Percentiles rank a stretch among this genome's conserved stretches.
phyloP scores from a whole-genome alignment of 805 yeast genomes.

The Saccharomycopsis sp. region DNA sequence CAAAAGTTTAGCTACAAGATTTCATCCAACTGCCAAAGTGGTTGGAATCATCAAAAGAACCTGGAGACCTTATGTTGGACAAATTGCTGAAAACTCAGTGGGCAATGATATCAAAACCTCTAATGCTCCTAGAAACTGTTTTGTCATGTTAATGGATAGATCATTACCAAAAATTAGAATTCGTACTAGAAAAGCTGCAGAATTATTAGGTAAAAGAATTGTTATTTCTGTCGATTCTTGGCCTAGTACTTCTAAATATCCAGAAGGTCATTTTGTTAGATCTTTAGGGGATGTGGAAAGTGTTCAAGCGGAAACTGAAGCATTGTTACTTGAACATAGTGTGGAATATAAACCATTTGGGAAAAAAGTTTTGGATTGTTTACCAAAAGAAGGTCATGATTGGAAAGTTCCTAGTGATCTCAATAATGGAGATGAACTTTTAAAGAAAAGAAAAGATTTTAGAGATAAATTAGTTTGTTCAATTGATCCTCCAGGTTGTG shows the following conservation, averaged over 20 bases:
- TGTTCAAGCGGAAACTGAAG: conserved; percentile 93
- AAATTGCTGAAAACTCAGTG: conserved; percentile 69
- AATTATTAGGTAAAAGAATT: conserved; percentile 78
- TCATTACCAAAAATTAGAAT: conserved; percentile 81
- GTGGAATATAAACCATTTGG: conserved; percentile 96
- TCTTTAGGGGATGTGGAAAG: conserved; percentile 84
- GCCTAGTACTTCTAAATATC: conserved; percentile 75
- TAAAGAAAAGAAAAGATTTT: conserved; percentile 63
- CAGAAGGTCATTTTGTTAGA: conserved; percentile 92
- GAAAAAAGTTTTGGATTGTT: conserved; percentile 80
- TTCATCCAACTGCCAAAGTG: conserved; percentile 89
- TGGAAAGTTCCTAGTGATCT: conserved; percentile 79
- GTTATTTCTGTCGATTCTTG: conserved; percentile 90
- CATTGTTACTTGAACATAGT: conserved; percentile 85
- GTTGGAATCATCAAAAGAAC: conserved; percentile 84
- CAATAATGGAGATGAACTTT: conserved; percentile 34
- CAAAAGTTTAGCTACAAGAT: conserved; percentile 34
- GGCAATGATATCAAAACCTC: conserved; percentile 35
- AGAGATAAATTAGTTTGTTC: conserved; percentile 87
- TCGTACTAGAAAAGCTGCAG: conserved; percentile 75
- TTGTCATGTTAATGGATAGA: conserved; percentile 82
- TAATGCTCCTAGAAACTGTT: conserved; percentile 65
- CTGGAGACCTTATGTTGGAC: conserved; percentile 96
- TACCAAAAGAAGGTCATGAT: conserved; percentile 86
- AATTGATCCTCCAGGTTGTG: conserved; percentile 97